Percentiles rank a stretch among this genome's conserved stretches.
Evolutionary conservation across 306 rosid genomes (phyloP).

Genomic region (Fragaria nilgerrensis): DNA sequence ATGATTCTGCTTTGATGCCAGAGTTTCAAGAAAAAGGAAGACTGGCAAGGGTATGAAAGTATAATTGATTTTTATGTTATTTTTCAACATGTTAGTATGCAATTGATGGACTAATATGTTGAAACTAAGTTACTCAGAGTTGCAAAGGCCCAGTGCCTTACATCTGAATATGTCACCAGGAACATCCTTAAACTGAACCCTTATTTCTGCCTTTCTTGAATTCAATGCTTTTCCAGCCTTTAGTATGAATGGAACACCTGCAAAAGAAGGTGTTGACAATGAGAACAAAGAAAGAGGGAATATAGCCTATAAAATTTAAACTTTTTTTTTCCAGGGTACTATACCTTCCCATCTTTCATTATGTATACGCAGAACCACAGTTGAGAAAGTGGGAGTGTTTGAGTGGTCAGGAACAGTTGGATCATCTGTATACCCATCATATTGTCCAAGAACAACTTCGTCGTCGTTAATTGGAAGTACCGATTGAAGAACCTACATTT

Average conservation of each 20-base stretch:
- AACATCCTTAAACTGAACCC: conserved; percentile 96
- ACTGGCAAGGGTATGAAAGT: background rate
- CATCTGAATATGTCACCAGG: conserved; percentile 98
- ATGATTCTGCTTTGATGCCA: background rate
- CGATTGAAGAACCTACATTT: conserved; percentile 83
- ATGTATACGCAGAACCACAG: conserved; percentile 74
- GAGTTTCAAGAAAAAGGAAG: background rate
- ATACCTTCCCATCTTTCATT: conserved; percentile 99
- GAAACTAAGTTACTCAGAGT: conserved; percentile 22
- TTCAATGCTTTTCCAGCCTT: conserved; percentile 95
- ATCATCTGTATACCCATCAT: conserved; percentile 92
- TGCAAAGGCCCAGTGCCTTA: conserved; percentile 40
- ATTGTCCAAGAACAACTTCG: conserved; percentile 92
- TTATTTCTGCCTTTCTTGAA: conserved; percentile 87
- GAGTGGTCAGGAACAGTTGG: conserved; percentile 91
- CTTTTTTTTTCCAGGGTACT: conserved; percentile 7
- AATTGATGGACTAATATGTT: conserved; percentile 10
- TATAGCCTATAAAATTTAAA: conserved; percentile 12
- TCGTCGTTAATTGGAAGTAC: conserved; percentile 80
- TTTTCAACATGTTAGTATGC: background rate
- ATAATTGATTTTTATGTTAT: background rate
- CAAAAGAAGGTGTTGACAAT: conserved; percentile 11
- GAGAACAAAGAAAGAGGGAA: background rate
- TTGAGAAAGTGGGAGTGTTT: conserved; percentile 95
- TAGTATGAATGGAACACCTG: conserved; percentile 91